Conservation (phyloP, 257 asterid genomes). For the Ligustrum vulgare region DNA sequence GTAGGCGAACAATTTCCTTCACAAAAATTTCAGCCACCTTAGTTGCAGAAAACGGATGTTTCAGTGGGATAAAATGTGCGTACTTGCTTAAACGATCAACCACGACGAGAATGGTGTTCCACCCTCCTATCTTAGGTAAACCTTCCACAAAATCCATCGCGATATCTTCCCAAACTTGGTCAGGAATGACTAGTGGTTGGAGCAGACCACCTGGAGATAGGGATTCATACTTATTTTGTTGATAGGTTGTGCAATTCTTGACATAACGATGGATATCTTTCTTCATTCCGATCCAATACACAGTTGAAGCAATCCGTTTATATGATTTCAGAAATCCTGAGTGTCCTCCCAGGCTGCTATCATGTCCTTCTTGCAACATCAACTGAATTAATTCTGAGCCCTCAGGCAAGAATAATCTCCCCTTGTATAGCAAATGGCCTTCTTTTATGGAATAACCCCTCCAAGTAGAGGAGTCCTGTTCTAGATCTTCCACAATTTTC, state of each 20-base stretch:
- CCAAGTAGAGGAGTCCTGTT: too few species aligned
- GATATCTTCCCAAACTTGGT: background rate
- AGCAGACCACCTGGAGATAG: background rate
- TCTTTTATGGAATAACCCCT: too few species aligned
- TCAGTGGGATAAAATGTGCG: background rate
- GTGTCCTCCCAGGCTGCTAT: too few species aligned
- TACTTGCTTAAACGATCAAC: background rate
- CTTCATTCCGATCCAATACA: too few species aligned
- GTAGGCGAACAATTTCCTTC: background rate
- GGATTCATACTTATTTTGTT: background rate
- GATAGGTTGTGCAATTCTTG: background rate
- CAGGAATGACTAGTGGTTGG: background rate
- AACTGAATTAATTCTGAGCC: too few species aligned
- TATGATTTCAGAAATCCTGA: too few species aligned
- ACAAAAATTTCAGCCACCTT: background rate
- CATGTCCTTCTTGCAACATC: too few species aligned
- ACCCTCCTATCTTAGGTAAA: background rate
- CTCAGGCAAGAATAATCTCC: too few species aligned
- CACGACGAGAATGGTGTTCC: background rate
- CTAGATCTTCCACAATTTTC: too few species aligned
- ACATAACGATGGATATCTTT: too few species aligned
- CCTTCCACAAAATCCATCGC: constrained; percentile 6
- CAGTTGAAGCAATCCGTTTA: too few species aligned
- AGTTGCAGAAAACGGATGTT: background rate
- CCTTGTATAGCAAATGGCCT: too few species aligned